Conservation (phyloP, 2,329 filamentous ascomycete species). For the Exophiala sp. region DNA sequence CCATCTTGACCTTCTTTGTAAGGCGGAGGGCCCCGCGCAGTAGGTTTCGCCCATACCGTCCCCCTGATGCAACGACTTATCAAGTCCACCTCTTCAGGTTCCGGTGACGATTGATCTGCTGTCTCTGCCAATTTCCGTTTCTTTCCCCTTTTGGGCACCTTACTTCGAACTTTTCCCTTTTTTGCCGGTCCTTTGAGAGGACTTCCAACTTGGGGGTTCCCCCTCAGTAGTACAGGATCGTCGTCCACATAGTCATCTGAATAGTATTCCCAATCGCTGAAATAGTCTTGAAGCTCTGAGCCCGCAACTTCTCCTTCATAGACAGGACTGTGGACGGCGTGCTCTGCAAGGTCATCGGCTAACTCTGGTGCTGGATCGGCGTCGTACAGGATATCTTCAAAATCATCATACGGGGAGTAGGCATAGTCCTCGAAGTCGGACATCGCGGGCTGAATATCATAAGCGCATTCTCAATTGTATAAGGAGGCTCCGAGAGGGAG, state of each 20-base stretch:
- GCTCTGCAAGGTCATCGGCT: slow-evolving; percentile 39
- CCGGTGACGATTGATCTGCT: slow-evolving; percentile 15
- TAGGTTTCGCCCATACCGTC: slow-evolving; percentile 37
- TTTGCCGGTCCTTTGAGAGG: slow-evolving; percentile 8
- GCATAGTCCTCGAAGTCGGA: slow-evolving; percentile 27
- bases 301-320: slow-evolving; percentile 37
- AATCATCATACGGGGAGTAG: slow-evolving; percentile 26
- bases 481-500: background rate
- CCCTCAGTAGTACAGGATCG: slow-evolving; percentile 34
- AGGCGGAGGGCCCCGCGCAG: slow-evolving; percentile 30
- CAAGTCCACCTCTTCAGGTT: slow-evolving; percentile 19
- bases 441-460: slow-evolving; percentile 17
- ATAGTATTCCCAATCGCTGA: slow-evolving; percentile 43
- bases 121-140: slow-evolving; percentile 28
- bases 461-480: background rate
- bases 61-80: slow-evolving; percentile 33
- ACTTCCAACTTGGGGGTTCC: slow-evolving; percentile 18
- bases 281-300: slow-evolving; percentile 37
- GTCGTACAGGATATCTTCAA: slow-evolving; percentile 27
- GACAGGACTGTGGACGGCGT: slow-evolving; percentile 38
- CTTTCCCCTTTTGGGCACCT: slow-evolving; percentile 22
- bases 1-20: slow-evolving; percentile 39
- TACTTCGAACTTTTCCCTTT: slow-evolving; percentile 9
- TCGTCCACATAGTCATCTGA: slow-evolving; percentile 44
- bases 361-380: slow-evolving; percentile 27